Evolutionary conservation across 371 early-diverging fungal genomes (phyloP), one percentile per base, ranked within the genome.

Genomic region (Lichtheimia corymbifera): DNA sequence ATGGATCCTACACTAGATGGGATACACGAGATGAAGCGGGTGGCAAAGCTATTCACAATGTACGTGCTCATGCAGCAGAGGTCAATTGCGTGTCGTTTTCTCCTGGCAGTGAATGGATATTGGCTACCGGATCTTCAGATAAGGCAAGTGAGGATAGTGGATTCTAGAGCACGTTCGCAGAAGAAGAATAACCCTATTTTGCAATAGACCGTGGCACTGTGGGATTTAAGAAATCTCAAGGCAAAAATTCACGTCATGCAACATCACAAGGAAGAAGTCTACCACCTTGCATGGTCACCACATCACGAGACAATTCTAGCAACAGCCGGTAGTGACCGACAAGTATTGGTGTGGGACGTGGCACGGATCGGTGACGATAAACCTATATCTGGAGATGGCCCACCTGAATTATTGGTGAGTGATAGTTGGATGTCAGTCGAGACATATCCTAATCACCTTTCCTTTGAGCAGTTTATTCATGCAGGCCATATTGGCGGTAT

Each of bases 401-500:
- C 98, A 49, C 97, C 99, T 15, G 99, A 99, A 74, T 85, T 99
- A 49, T 72, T 99, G 80, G 92, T 90, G 80, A 64, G 66, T 62
- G n/a, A 13, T 44, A 44, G 7, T 53, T 50, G 11, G n/a, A 55
- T 47, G 28, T 4, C 28, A 28, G 4, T 28, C 22, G 4, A 7
- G 4, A 35, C 28, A 25, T 42, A 25, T 42, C n/a, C 13, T 2
- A n/a, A n/a, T 12, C 15, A 43, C 24, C 40, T 17, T 54, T 2
- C 24, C 27, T 47, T 17, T 51, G 22, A 2, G 22, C 54, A 91
- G 91, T 99, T 99, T 79, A 87, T 99, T 60, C 99, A 99, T 70
- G 99, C 99, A 45, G 99, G 99, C 15, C 99, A 99, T 72, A 99
- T 99, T 15, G 93, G 95, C 82, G 93, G 92, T 71, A 94, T 99